Conservation (phyloP, 1,284 basidiomycete species). For the Fomitopsis palustris region DNA sequence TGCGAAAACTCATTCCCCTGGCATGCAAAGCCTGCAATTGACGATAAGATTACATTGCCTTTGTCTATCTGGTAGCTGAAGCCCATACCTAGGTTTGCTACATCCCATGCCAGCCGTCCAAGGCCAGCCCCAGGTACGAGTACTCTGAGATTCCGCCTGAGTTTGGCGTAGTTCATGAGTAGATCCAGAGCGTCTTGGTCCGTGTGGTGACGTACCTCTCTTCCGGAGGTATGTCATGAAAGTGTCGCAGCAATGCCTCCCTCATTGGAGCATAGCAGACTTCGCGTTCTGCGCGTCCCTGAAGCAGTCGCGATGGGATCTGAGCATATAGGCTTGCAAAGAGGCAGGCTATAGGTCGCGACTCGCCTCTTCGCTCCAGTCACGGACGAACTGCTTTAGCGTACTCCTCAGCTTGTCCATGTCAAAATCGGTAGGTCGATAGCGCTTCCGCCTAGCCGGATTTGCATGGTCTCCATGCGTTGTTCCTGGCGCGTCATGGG, state of each 20-base stretch:
- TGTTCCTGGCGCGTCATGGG: constrained; percentile 25
- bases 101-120: constrained; percentile 82
- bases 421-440: constrained; percentile 63
- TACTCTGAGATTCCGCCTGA: constrained; percentile 60
- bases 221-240: constrained; percentile 46
- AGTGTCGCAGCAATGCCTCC: constrained; percentile 64
- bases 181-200: too few relatives aligned
- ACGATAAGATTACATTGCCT: not conserved
- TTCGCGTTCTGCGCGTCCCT: constrained; percentile 78
- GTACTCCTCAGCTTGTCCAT: constrained; percentile 90
- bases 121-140: constrained; percentile 88
- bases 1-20: constrained; percentile 95
- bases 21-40: constrained; percentile 69
- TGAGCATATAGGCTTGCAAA: not conserved
- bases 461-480: constrained; percentile 14
- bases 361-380: constrained; percentile 73
- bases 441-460: constrained; percentile 27
- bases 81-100: constrained; percentile 70
- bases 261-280: constrained; percentile 78
- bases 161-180: not conserved
- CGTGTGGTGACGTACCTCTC: constrained; percentile 41
- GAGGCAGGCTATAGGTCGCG: too few relatives aligned
- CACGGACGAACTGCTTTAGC: constrained; percentile 86
- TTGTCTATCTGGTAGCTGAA: not conserved
- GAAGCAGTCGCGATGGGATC: not conserved